Evolutionary conservation across 2,329 filamentous ascomycete species (phyloP).

Genomic region (Aureobasidium zeae): DNA sequence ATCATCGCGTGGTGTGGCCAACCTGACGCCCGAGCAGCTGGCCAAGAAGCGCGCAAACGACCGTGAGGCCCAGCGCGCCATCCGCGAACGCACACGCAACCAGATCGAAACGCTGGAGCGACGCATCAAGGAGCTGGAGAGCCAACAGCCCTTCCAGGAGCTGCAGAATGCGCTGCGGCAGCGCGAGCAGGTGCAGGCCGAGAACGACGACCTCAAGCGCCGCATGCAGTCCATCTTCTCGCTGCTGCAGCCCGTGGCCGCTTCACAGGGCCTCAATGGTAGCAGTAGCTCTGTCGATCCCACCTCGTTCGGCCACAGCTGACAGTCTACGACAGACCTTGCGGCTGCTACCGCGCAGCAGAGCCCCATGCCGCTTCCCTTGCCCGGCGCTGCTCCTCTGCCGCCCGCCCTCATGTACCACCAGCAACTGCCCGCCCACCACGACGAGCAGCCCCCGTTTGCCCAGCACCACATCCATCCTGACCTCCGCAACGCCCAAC

Average conservation of each 20-base stretch:
- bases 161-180: constrained; percentile 65
- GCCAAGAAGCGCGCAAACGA: constrained; percentile 88
- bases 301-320: constrained; percentile 6
- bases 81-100: constrained; percentile 70
- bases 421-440: constrained; percentile 3
- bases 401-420: constrained; percentile 16
- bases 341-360: constrained; percentile 39
- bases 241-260: constrained; percentile 52
- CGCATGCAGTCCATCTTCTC: constrained; percentile 57
- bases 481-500: constrained; percentile 23
- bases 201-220: constrained; percentile 69
- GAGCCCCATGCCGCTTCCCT: constrained; percentile 24
- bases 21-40: constrained; percentile 77
- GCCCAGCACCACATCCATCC: constrained; percentile 26
- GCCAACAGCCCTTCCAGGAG: constrained; percentile 74
- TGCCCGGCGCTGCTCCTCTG: constrained; percentile 18
- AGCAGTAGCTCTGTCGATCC: constrained; percentile 25
- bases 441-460: constrained; percentile 11
- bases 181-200: constrained; percentile 59
- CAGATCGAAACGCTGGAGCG: constrained; percentile 68
- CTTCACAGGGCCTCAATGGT: constrained; percentile 37
- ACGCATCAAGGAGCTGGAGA: constrained; percentile 65
- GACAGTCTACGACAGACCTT: constrained; percentile 31
- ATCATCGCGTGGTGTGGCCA: constrained; percentile 66
- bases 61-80: constrained; percentile 75